Percentiles rank a stretch among this genome's conserved stretches.
phyloP scores from a whole-genome alignment of 352 stramenopile species.

The Globisporangium nagaii region DNA sequence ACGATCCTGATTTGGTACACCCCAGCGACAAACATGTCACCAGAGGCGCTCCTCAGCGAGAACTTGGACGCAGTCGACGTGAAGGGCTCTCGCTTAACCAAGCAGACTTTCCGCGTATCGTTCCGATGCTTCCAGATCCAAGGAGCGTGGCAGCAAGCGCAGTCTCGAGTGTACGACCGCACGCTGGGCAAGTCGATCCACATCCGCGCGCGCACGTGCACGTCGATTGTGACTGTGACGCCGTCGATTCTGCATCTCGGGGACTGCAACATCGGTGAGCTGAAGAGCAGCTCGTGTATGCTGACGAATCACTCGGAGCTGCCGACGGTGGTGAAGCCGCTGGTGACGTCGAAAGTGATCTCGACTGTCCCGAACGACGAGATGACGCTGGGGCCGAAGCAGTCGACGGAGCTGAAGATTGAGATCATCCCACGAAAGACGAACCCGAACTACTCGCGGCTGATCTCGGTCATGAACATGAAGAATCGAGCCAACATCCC shows the following conservation, averaged over 20 bases:
- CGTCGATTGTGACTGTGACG: conserved; percentile 80
- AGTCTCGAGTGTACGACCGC: conserved; percentile 81
- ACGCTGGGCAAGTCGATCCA: conserved; percentile 84
- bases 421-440: conserved; percentile 88
- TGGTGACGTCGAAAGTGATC: conserved; percentile 88
- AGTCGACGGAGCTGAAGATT: conserved; percentile 84
- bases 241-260: conserved; percentile 82
- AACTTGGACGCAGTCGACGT: conserved; percentile 61
- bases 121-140: conserved; percentile 86
- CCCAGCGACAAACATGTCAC: conserved; percentile 32
- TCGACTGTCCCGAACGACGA: conserved; percentile 87
- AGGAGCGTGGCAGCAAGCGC: conserved; percentile 80
- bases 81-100: conserved; percentile 76
- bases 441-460: conserved; percentile 84
- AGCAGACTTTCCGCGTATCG: conserved; percentile 85
- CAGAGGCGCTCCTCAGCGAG: conserved; percentile 33
- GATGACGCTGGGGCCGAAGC: conserved; percentile 81
- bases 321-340: conserved; percentile 77
- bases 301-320: conserved; percentile 88
- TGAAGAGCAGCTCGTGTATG: conserved; percentile 84
- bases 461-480: conserved; percentile 85
- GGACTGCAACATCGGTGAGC: conserved; percentile 87
- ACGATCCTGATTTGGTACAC: conserved; percentile 89
- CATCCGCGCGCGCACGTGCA: conserved; percentile 81
- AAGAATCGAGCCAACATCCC: conserved; percentile 85